Conservation (phyloP, 345 rosid genomes). For the Raphanus sativus region DNA sequence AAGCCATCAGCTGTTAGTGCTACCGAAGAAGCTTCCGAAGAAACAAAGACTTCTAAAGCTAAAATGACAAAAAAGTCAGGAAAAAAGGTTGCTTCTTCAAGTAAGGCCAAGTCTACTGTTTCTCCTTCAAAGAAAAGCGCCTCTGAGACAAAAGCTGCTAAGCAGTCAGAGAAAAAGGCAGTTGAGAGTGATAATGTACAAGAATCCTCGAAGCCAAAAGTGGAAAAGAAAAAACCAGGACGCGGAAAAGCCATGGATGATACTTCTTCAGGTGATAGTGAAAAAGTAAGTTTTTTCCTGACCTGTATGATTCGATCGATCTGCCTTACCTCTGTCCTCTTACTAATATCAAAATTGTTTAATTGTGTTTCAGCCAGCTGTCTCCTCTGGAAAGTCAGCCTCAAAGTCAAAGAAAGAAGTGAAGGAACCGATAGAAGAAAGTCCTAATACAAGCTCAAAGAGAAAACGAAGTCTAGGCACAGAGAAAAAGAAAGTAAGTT, state of each 20-base stretch:
- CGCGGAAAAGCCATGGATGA: constrained; percentile 50
- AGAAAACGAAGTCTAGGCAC: constrained; percentile 57
- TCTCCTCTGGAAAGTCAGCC: constrained; percentile 56
- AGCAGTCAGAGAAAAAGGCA: constrained; percentile 55
- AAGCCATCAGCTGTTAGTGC: constrained; percentile 43
- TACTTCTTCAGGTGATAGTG: constrained; percentile 51
- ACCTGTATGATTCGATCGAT: neutral
- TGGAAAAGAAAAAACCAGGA: constrained; percentile 52
- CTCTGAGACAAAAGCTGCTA: constrained; percentile 49
- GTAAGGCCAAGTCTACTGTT: constrained; percentile 42
- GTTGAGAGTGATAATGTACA: constrained; percentile 47
- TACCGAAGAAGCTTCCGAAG: constrained; percentile 51
- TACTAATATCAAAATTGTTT: constrained; percentile 11
- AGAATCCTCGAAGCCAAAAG: constrained; percentile 49
- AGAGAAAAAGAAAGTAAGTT: constrained; percentile 60
- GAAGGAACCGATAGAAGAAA: constrained; percentile 50
- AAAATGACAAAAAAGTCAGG: constrained; percentile 45
- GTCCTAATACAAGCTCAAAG: constrained; percentile 57
- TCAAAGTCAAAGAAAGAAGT: constrained; percentile 50
- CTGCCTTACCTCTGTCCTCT: constrained; percentile 12
- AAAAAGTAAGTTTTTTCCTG: constrained; percentile 42
- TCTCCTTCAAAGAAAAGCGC: constrained; percentile 32
- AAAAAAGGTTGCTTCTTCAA: constrained; percentile 47
- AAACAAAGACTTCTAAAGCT: constrained; percentile 51
- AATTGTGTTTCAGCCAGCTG: constrained; percentile 46